Base-by-base conservation (phyloP, 345 rosid genomes). In the Dovyalis caffra region DNA sequence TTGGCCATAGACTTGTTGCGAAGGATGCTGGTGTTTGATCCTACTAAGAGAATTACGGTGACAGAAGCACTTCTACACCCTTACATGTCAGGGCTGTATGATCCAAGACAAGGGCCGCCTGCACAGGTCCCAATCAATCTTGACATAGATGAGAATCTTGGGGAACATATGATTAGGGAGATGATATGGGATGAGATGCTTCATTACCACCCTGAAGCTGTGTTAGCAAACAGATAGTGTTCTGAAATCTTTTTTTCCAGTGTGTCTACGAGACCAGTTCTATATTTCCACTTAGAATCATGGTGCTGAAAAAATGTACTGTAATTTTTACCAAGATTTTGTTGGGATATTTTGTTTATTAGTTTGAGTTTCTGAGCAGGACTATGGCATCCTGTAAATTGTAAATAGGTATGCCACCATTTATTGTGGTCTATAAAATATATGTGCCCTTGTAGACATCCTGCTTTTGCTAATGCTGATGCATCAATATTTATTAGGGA, bases 21-120 rank as follows among this genome's bases (percentile, higher is more conserved):
- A 51, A 72, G 76, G 77, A 80, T 80, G 80, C 71, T 80, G 8
- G 71, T 80, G 64, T 80, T 80, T 26, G 80, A 80, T 63, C 83
- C 83, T 34, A 71, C 71, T 2, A 76, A 72, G 77, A 72, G 83
- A 64, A 80, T 80, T 61, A 76, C 77, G 4, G 83, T 80, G 21
- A 76, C 77, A 34, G 80, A 80, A 53, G 83, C 83, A 31, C 83
- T 80, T 68, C 63, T 57, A 10, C 80, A 80, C 69, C 83, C 83
- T 49, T 80, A 80, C 63, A 47, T 80, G 77, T 76, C 80, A 10
- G 74, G 73, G 25, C 80, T 80, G 60, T 72, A 80, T 8, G 80
- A 76, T 75, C 77, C 77, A 29, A 67, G 70, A n/a, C 11, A 38
- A 15, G 73, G 72, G 28, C 77, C 63, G 0, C 68, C 77, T 28